Percentiles rank a stretch among this genome's conserved stretches.
Evolutionary conservation across 805 yeast species (phyloP).

Genomic region (Metschnikowia lunata): DNA sequence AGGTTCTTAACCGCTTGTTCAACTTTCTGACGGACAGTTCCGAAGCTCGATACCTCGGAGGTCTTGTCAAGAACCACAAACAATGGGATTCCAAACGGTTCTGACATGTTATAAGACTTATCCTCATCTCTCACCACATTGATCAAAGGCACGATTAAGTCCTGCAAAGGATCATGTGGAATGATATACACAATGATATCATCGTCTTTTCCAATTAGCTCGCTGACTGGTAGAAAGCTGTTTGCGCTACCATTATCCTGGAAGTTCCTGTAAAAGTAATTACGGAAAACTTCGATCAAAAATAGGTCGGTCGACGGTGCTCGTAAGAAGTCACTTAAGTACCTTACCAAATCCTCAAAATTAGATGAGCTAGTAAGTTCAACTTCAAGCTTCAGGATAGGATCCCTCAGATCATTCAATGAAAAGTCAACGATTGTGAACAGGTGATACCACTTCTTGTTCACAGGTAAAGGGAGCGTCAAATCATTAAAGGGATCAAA

Average conservation of each 20-base stretch:
- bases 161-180: conserved; percentile 42
- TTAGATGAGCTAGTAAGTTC: conserved; percentile 66
- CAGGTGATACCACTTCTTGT: conserved; percentile 64
- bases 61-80: conserved; percentile 53
- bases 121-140: conserved; percentile 39
- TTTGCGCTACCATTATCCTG: conserved; percentile 53
- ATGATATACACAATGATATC: conserved; percentile 57
- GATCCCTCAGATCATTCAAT: conserved; percentile 36
- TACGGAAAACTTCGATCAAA: conserved; percentile 48
- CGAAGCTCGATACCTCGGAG: conserved; percentile 51
- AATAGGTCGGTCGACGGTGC: conserved; percentile 25
- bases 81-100: conserved; percentile 72
- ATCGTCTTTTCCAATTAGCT: conserved; percentile 60
- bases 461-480: conserved; percentile 83
- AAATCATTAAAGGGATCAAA: conserved; percentile 92
- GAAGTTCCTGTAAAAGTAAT: conserved; percentile 65
- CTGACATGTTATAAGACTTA: conserved; percentile 32
- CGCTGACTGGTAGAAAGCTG: conserved; percentile 60
- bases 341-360: conserved; percentile 56
- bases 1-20: conserved; percentile 34
- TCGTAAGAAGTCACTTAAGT: conserved; percentile 49
- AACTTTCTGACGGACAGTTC: conserved; percentile 53
- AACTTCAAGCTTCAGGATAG: conserved; percentile 51
- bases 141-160: conserved; percentile 55
- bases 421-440: conserved; percentile 58